Percentiles rank a stretch among this genome's conserved stretches.
These are phyloP conservation scores for Chionographis japonica DNA, from an alignment of 106 monocot genomes.

Conservation along the genomic window DNA sequence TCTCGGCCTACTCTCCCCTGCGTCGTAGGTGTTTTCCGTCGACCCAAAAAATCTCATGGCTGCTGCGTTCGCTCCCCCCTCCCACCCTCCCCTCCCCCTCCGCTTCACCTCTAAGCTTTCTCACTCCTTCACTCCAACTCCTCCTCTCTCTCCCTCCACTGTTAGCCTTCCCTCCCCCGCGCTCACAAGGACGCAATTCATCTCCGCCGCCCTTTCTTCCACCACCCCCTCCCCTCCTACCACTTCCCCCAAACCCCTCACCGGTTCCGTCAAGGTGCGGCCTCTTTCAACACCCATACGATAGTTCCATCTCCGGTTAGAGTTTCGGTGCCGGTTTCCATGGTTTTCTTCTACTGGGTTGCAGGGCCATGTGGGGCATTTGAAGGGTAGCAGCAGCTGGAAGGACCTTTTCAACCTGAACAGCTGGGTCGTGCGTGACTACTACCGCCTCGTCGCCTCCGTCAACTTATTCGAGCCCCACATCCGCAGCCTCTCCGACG, in stretches of 20 bases:
- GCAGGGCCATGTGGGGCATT: slow-evolving; percentile 22
- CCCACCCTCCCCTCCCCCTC: slow-evolving; percentile 2
- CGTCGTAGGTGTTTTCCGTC: too few relatives aligned
- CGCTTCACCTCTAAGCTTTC: slow-evolving; percentile 3
- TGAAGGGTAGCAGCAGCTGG: slow-evolving; percentile 40
- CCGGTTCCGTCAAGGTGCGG: slow-evolving; percentile 1
- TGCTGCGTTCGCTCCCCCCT: slow-evolving; percentile 4
- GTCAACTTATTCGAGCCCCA: slow-evolving; percentile 61
- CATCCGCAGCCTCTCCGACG: slow-evolving; percentile 58
- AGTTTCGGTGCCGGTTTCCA: background rate
- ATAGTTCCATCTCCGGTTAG: background rate
- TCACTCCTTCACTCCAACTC: background rate
- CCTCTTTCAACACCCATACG: background rate
- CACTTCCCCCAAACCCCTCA: background rate
- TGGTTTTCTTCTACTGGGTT: slow-evolving; percentile 1
- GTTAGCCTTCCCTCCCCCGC: background rate
- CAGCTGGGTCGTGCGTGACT: slow-evolving; percentile 88
- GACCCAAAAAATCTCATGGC: slow-evolving; percentile 4
- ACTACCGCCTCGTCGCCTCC: slow-evolving; percentile 72
- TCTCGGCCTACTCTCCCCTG: too few relatives aligned
- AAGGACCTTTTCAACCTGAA: slow-evolving; percentile 74
- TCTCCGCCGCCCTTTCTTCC: too few relatives aligned
- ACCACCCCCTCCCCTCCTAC: background rate
- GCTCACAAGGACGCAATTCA: background rate
- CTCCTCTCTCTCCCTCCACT: background rate